Base-by-base conservation (phyloP, 208 protist species). In the Acanthamoeba sp. region DNA sequence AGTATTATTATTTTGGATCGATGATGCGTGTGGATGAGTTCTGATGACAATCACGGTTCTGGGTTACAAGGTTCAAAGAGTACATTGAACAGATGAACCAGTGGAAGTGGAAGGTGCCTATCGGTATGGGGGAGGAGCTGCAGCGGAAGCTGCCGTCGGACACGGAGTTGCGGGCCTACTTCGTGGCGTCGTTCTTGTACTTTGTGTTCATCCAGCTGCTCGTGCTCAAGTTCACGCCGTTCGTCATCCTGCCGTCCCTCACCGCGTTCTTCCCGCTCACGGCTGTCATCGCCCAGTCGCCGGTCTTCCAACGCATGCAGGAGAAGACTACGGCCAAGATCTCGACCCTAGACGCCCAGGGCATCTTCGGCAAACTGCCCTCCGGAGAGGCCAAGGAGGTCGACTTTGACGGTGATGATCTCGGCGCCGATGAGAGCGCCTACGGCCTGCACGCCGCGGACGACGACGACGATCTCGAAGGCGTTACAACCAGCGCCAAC, bases 161-260 rank as follows among this genome's bases (percentile, higher is more conserved):
- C 55, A 16, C 29, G 5, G 38, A 91, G 38, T 40, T 91, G 32
- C 52, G 52, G 52, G 36, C 22, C 34, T 91, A 45, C 40, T 45
- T 10, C 85, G 7, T 45, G 36, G 52, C 62, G 9, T 52, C 85
- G 52, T 76, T 64, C 38, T 12, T 69, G 55, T 91, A 91, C 22
- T 91, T 91, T 29, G n/a, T 91, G 40, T 71, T 45, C 52, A 91
- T 91, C 52, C 85, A 91, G 85, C 42, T 91, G n/a, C 38, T 91
- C 12, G 85, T 73, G 10, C 85, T 91, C 57, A 91, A 91, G 85
- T 50, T 76, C 62, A 91, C 85, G 40, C 85, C 85, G 36, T 91
- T 76, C 62, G 62, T 91, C 85, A 73, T 91, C 42, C 27, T 91
- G 48, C 85, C 85, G 16, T 91, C 85, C 20, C 20, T 73, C 27